phyloP scores from a whole-genome alignment of 2,329 filamentous ascomycete genomes.

The Trichoderma sp. region DNA sequence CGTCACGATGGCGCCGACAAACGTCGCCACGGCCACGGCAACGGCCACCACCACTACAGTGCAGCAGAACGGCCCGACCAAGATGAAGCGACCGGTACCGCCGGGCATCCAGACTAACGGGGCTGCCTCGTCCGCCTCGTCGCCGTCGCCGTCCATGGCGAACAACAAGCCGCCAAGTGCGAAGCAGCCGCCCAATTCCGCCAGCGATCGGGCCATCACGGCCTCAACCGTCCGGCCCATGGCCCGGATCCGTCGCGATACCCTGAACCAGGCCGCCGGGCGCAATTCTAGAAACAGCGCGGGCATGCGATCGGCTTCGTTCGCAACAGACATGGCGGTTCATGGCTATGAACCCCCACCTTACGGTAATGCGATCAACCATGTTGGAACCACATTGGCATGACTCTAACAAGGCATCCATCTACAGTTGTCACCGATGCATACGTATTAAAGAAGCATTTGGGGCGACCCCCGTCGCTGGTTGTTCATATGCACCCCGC shows the following conservation, averaged over 20 bases:
- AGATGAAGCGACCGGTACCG: constrained; percentile 66
- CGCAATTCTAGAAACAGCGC: constrained; percentile 51
- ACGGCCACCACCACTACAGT: constrained; percentile 40
- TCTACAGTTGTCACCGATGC: constrained; percentile 64
- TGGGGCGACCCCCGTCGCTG: constrained; percentile 72
- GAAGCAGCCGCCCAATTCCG: constrained; percentile 38
- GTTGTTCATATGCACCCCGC: constrained; percentile 80
- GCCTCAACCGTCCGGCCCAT: constrained; percentile 46
- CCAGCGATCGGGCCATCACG: constrained; percentile 37
- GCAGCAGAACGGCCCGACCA: constrained; percentile 46
- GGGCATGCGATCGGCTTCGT: constrained; percentile 48
- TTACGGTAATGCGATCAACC: constrained; percentile 43
- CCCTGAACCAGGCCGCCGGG: constrained; percentile 41
- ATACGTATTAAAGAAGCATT: constrained; percentile 81
- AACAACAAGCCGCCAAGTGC: constrained; percentile 51
- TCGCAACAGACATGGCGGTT: constrained; percentile 41
- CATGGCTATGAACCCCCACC: constrained; percentile 47
- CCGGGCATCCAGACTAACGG: constrained; percentile 66
- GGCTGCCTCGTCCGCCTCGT: constrained; percentile 53
- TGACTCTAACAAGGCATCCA: constrained; percentile 24
- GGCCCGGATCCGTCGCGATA: constrained; percentile 60
- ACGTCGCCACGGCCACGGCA: constrained; percentile 45
- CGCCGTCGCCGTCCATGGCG: constrained; percentile 56
- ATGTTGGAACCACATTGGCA: neutral
- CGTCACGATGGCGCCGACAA: constrained; percentile 53